Base-by-base conservation (phyloP, 768 basidiomycete species). In the Galerina sulciceps region DNA sequence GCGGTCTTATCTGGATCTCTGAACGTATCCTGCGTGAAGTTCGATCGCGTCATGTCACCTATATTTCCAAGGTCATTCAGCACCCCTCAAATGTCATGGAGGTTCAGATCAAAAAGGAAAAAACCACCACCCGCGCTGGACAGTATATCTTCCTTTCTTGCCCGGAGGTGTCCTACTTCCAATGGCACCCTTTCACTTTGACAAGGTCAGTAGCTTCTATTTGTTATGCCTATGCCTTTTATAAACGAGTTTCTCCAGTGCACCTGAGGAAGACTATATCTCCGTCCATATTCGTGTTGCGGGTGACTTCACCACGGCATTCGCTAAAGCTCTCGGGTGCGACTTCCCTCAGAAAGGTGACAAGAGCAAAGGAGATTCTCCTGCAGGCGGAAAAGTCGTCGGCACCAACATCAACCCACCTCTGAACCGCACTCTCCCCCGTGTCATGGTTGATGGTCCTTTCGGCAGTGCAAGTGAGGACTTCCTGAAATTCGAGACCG, bases 161-260 rank as follows among this genome's bases (percentile, higher is more conserved):
- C 76, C 96, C 95, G 9, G 91, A 94, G 73, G 80, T 98, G 45
- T 93, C 90, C 17, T 96, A 94, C 78, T 96, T 90, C 81, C 94
- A 97, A 71, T 98, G 94, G 91, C 96, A 98, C 69, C 94, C 95
- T 9, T 97, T 97, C 82, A 96, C 95, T 14, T 84, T 97, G 59
- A 96, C 94, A 35, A 90, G 88, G 88, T 86, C 52, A 17, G 75
- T 72, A 17, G 14, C 45, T 20, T 11, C 51, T n/a, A 47, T 56
- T 34, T 38, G 49, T 23, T 48, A 38, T 58, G 13, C 44, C n/a
- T 11, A 53, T 58, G 11, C 54, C 47, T 5, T 37, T 54, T 44
- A 52, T 17, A 26, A 17, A 26, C 15, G 20, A 47, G 52, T 10
- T 6, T 17, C 59, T 57, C 5, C 57, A 92, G 91, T 64, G 94